Evolutionary conservation across 164 flowering plant species (phyloP).

Genomic region (Stephania yunnanensis): DNA sequence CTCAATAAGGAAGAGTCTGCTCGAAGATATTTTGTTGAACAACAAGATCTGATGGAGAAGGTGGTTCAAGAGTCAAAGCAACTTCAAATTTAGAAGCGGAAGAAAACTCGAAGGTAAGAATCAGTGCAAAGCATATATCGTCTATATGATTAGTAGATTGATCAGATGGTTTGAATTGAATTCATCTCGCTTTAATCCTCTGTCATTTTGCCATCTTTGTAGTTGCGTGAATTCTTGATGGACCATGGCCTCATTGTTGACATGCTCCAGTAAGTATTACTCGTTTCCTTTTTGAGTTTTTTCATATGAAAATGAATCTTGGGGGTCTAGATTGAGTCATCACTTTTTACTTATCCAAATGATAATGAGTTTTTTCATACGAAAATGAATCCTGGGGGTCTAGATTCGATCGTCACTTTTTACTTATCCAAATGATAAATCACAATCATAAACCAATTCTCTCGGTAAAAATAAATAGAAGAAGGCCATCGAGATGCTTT

Average conservation of each 20-base stretch:
- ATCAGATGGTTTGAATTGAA: not conserved
- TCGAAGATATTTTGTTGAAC: conserved; percentile 39
- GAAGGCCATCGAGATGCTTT: not conserved
- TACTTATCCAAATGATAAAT: not conserved
- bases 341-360: too few species aligned
- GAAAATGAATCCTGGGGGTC: not conserved
- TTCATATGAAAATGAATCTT: too few species aligned
- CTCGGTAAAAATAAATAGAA: not conserved
- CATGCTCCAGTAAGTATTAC: conserved; percentile 64
- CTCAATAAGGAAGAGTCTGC: conserved; percentile 59
- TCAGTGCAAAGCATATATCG: not conserved
- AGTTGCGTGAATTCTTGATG: conserved; percentile 71
- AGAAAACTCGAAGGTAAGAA: conserved; percentile 72
- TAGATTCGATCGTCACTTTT: not conserved
- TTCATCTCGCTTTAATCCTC: not conserved
- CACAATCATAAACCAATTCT: not conserved
- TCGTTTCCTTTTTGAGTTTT: not conserved
- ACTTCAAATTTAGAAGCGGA: conserved; percentile 65
- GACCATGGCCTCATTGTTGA: conserved; percentile 77
- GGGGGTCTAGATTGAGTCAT: too few species aligned
- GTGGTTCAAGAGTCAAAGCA: conserved; percentile 64
- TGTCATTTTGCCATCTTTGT: conserved; percentile 20
- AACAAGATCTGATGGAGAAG: conserved; percentile 60
- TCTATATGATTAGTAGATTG: not conserved
- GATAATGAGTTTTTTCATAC: too few species aligned